Conservation (phyloP, 139 green algal genomes). For the Haematococcus sp. region DNA sequence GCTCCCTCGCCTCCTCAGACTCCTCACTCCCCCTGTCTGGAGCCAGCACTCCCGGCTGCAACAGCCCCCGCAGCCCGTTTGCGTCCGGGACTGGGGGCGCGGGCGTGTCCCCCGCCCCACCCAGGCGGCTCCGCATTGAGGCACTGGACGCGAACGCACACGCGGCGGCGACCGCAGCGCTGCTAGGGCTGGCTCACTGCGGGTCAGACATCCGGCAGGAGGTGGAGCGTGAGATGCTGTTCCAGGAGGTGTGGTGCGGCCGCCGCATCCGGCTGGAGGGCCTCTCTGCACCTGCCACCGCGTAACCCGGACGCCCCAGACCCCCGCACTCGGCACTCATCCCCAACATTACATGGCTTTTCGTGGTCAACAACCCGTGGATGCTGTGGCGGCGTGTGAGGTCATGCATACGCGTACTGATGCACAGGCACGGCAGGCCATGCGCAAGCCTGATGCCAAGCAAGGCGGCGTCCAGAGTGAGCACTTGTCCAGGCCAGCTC, state of each 20-base stretch:
- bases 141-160: slow-evolving; percentile 15
- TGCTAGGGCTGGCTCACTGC: slow-evolving; percentile 2
- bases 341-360: too few species aligned
- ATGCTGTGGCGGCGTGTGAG: too few species aligned
- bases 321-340: too few species aligned
- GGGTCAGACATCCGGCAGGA: not conserved
- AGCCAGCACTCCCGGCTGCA: not conserved
- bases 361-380: too few species aligned
- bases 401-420: too few species aligned
- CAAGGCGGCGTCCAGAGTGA: too few species aligned
- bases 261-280: slow-evolving; percentile 35
- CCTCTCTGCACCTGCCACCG: not conserved
- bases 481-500: too few species aligned
- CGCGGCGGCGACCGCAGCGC: slow-evolving; percentile 8
- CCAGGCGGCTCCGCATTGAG: slow-evolving; percentile 2
- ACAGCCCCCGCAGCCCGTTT: not conserved
- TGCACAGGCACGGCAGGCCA: too few species aligned
- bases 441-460: too few species aligned
- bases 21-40: too few species aligned
- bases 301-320: not conserved
- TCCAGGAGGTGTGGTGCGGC: slow-evolving; percentile 50
- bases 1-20: not conserved
- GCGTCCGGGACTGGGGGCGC: not conserved
- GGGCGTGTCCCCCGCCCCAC: too few species aligned
- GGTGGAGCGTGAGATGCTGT: slow-evolving; percentile 44